These are phyloP conservation scores for Cladophialophora bantiana DNA, from an alignment of 2,329 filamentous ascomycete genomes.

Conservation along the genomic window DNA sequence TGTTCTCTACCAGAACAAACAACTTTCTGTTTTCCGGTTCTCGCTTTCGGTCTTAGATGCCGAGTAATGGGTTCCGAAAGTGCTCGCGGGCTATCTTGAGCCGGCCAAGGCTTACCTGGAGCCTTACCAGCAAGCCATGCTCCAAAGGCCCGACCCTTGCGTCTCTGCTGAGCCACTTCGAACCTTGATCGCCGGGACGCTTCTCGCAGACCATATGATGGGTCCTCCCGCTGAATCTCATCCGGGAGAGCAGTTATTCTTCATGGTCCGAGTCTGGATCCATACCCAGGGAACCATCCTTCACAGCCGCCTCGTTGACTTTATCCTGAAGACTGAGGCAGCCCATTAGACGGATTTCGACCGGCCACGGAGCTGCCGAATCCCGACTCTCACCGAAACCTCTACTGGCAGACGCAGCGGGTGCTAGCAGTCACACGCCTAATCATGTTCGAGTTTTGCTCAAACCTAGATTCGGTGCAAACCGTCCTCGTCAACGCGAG, in stretches of 20 bases:
- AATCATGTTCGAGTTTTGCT: slow-evolving; percentile 10
- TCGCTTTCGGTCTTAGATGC: slow-evolving; percentile 2
- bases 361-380: background rate
- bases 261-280: slow-evolving; percentile 8
- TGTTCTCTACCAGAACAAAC: slow-evolving; percentile 9
- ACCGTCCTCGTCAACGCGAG: slow-evolving; percentile 5
- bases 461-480: slow-evolving; percentile 7
- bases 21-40: slow-evolving; percentile 10
- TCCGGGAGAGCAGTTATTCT: slow-evolving; percentile 3
- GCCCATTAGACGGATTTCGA: background rate
- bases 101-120: slow-evolving; percentile 9
- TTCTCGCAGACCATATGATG: background rate
- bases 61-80: slow-evolving; percentile 7
- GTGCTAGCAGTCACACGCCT: slow-evolving; percentile 1
- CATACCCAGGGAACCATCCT: slow-evolving; percentile 4
- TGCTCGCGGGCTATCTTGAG: slow-evolving; percentile 7
- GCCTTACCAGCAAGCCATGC: background rate
- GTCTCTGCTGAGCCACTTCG: slow-evolving; percentile 7
- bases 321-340: slow-evolving; percentile 3
- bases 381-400: background rate
- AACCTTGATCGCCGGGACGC: background rate
- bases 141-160: background rate
- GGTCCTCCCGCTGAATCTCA: background rate
- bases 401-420: slow-evolving; percentile 12
- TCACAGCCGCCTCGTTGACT: slow-evolving; percentile 9